Evolutionary conservation across 805 yeast genomes (phyloP).

Genomic region (Candida incommunis): DNA sequence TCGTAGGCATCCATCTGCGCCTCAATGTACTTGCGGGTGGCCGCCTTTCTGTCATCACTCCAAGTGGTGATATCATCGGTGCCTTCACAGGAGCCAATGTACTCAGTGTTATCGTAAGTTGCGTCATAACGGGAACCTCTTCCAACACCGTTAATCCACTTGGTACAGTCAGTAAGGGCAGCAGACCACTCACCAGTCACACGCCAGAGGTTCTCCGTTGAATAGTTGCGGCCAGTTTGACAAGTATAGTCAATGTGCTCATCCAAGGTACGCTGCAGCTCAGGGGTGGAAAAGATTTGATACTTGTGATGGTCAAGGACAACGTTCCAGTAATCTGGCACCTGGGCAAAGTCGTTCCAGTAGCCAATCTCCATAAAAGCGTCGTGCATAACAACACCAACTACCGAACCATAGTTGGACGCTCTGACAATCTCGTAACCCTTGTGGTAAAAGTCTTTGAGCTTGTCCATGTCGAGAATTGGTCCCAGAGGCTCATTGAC

Average conservation of each 20-base stretch:
- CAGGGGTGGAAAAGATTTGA: constrained; percentile 61
- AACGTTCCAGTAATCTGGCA: constrained; percentile 43
- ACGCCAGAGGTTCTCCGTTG: constrained; percentile 53
- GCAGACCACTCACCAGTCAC: constrained; percentile 84
- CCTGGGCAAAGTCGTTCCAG: constrained; percentile 41
- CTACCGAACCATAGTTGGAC: constrained; percentile 28
- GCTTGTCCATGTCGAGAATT: constrained; percentile 36
- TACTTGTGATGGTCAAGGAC: constrained; percentile 83
- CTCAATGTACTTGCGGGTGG: constrained; percentile 62
- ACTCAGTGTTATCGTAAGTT: constrained; percentile 28
- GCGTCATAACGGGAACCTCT: constrained; percentile 75
- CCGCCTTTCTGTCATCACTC: constrained; percentile 39
- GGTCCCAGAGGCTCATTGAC: constrained; percentile 86
- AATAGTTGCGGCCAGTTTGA: constrained; percentile 29
- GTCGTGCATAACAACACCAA: constrained; percentile 64
- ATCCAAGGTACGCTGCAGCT: constrained; percentile 44
- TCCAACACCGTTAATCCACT: constrained; percentile 79
- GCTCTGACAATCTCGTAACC: constrained; percentile 56
- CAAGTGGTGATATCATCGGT: constrained; percentile 37
- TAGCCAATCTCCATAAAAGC: constrained; percentile 51
- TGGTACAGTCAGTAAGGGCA: constrained; percentile 83
- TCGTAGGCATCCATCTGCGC: constrained; percentile 84
- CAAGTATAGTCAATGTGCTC: constrained; percentile 47
- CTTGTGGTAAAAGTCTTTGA: constrained; percentile 43
- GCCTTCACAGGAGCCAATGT: constrained; percentile 50